Conservation (phyloP, 352 stramenopile species). For the Globisporangium echinulatum region DNA sequence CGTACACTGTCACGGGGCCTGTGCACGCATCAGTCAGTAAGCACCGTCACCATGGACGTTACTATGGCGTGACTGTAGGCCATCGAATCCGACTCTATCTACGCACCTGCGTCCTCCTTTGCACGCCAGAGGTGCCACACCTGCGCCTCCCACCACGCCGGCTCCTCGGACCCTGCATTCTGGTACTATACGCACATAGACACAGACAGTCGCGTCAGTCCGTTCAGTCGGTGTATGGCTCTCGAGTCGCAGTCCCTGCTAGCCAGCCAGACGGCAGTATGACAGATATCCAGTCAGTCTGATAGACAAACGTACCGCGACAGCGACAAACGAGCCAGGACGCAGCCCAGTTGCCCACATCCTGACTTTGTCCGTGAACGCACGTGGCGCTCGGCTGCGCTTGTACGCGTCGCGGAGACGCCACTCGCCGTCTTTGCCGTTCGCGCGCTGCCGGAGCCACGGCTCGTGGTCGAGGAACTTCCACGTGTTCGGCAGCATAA, state of each 20-base stretch:
- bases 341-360: slow-evolving; percentile 48
- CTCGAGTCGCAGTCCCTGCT: no score
- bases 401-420: slow-evolving; percentile 46
- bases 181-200: slow-evolving; percentile 38
- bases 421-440: slow-evolving; percentile 78
- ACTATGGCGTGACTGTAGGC: neutral
- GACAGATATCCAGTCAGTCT: neutral
- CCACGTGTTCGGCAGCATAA: slow-evolving; percentile 73
- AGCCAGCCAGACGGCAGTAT: no score
- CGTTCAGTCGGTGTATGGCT: neutral
- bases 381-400: slow-evolving; percentile 28
- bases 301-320: slow-evolving; percentile 38
- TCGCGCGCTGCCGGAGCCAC: slow-evolving; percentile 44
- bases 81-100: no score
- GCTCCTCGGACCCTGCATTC: slow-evolving; percentile 52
- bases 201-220: neutral
- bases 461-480: slow-evolving; percentile 60
- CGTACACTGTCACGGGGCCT: slow-evolving; percentile 51
- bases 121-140: slow-evolving; percentile 80
- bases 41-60: no score
- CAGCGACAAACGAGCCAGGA: slow-evolving; percentile 47
- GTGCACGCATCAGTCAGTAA: neutral
- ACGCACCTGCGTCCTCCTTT: slow-evolving; percentile 45
- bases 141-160: slow-evolving; percentile 77
- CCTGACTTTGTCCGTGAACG: slow-evolving; percentile 49